phyloP scores from a whole-genome alignment of 1,284 basidiomycete genomes.

The Cerrena zonata region DNA sequence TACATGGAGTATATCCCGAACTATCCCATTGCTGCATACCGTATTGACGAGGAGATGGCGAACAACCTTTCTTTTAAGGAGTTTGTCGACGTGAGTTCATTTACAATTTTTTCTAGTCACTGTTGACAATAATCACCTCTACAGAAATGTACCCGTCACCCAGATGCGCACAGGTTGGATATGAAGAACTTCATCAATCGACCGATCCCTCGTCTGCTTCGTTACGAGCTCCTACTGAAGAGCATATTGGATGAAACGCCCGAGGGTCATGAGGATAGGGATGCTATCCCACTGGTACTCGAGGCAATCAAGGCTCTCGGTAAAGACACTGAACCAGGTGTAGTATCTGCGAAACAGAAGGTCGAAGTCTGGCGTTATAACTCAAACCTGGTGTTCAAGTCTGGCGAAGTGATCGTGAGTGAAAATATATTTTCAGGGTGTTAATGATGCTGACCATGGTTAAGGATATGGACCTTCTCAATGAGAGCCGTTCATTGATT shows the following conservation, averaged over 20 bases:
- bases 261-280: constrained; percentile 69
- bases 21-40: constrained; percentile 89
- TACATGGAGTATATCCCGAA: constrained; percentile 92
- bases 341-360: constrained; percentile 76
- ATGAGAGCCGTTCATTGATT: constrained; percentile 78
- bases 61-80: constrained; percentile 74
- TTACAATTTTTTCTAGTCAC: neutral
- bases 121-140: neutral
- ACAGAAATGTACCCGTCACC: constrained; percentile 66
- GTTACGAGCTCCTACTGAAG: constrained; percentile 83
- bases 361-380: constrained; percentile 84
- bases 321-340: constrained; percentile 81
- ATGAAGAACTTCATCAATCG: constrained; percentile 87
- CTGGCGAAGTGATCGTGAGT: constrained; percentile 72
- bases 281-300: constrained; percentile 75
- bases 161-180: constrained; percentile 72
- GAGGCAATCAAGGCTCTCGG: constrained; percentile 81
- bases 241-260: constrained; percentile 72
- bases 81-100: constrained; percentile 70
- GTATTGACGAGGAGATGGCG: constrained; percentile 83
- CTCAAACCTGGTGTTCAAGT: constrained; percentile 72
- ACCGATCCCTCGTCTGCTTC: constrained; percentile 81
- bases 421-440: too few species aligned
- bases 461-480: constrained; percentile 82
- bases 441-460: constrained; percentile 9